phyloP scores from a whole-genome alignment of 495 filamentous ascomycete genomes.

The Neurospora sp. region DNA sequence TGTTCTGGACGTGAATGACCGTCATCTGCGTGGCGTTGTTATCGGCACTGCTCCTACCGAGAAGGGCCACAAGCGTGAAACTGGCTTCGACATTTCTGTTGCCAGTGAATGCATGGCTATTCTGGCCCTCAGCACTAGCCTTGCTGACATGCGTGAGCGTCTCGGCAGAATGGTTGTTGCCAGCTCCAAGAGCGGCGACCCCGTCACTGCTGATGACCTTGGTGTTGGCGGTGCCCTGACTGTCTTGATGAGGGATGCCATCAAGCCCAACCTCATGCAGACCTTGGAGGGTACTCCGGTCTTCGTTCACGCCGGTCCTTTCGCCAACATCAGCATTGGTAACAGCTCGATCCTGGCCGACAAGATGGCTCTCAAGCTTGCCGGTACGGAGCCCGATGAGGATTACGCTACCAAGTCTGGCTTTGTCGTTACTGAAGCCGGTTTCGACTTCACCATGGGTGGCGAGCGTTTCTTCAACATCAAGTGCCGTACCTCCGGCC shows the following conservation, averaged over 20 bases:
- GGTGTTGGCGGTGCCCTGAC: conserved; percentile 87
- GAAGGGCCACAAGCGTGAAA: conserved; percentile 73
- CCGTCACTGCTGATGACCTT: conserved; percentile 92
- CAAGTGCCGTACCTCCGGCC: conserved; percentile 90
- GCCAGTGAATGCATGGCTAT: conserved; percentile 98
- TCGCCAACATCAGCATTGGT: conserved; percentile 96
- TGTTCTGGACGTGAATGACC: conserved; percentile 93
- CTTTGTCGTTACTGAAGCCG: conserved; percentile 95
- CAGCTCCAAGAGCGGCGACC: conserved; percentile 72
- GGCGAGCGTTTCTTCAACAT: conserved; percentile 99
- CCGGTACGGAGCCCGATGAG: conserved; percentile 92
- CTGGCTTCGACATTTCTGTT: conserved; percentile 94
- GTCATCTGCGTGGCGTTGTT: conserved; percentile 79
- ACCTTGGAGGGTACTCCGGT: conserved; percentile 94
- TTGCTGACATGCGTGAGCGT: conserved; percentile 86
- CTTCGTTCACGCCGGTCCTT: conserved; percentile 93
- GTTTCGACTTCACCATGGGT: conserved; percentile 99
- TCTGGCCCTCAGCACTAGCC: conserved; percentile 78
- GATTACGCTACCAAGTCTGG: conserved; percentile 74
- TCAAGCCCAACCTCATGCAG: conserved; percentile 99
- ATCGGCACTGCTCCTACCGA: conserved; percentile 83
- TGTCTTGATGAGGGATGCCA: conserved; percentile 93
- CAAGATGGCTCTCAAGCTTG: conserved; percentile 88
- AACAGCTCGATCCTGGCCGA: conserved; percentile 92
- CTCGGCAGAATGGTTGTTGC: conserved; percentile 96